Evolutionary conservation across 805 yeast species (phyloP).

Genomic region (Candida silvicultrix): DNA sequence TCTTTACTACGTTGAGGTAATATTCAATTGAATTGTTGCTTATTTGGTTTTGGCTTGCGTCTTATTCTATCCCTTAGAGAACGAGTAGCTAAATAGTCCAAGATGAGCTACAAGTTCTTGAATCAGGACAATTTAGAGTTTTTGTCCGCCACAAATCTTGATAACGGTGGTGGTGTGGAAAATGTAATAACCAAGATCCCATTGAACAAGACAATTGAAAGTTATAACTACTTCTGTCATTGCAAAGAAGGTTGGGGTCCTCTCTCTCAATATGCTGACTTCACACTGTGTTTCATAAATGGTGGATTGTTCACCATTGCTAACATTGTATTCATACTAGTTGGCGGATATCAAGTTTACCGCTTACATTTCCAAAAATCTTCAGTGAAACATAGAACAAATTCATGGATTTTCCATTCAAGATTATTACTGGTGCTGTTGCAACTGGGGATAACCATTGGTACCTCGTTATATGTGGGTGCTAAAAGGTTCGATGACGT

Average conservation of each 20-base stretch:
- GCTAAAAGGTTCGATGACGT: conserved; percentile 18
- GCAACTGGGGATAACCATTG: conserved; percentile 24
- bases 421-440: conserved; percentile 27
- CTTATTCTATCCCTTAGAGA: no score
- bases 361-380: conserved; percentile 11
- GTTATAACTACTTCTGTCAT: conserved; percentile 12
- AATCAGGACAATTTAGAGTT: conserved; percentile 1
- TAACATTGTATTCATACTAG: conserved; percentile 35
- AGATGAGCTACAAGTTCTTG: conserved; percentile 2
- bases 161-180: neutral
- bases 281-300: conserved; percentile 55
- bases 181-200: neutral
- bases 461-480: conserved; percentile 15
- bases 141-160: neutral
- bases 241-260: conserved; percentile 38
- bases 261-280: conserved; percentile 41
- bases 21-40: no score
- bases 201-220: neutral
- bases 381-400: conserved; percentile 28
- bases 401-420: conserved; percentile 27
- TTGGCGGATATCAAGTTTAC: conserved; percentile 35
- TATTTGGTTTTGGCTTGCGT: no score
- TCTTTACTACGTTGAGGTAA: no score
- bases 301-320: conserved; percentile 39
- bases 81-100: no score